Evolutionary conservation across 805 yeast species (phyloP), one percentile per base, ranked within the genome.

Genomic region (Pichia deserticola): DNA sequence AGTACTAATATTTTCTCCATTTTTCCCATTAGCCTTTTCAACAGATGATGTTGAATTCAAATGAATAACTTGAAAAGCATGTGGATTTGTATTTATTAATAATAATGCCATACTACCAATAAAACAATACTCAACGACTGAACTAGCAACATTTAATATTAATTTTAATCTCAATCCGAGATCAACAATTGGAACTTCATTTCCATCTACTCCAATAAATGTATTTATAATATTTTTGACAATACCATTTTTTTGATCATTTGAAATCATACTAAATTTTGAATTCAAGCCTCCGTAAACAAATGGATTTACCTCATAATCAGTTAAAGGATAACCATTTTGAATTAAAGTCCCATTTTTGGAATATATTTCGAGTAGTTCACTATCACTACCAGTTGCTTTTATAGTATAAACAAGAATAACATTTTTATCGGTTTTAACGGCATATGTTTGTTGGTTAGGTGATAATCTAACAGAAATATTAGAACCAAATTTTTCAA

Each of bases 401-500:
- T 50, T 62, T 49, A 68, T 55, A 40, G 73, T 76, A 53, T 72
- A 78, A 33, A 77, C 65, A 36, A 76, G 58, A n/a, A 76, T 53
- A 44, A 65, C 70, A 50, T 70, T 68, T 7, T 53, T 50, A 32
- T 67, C 57, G 1, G 81, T 74, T 50, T 67, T 68, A 7, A 76
- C 60, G 42, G 76, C 72, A 49, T 76, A 59, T 36, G 62, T 62
- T 40, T 67, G 63, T 12, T 75, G 68, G 46, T 56, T 57, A 20
- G 65, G 64, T 1, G 76, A 66, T 36, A 73, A 61, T 39, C 60
- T 58, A 8, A 78, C 58, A 28, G 63, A 57, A 29, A 57, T 42
- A 59, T 81, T 80, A 8, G 56, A 50, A 1, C 86, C 86, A 63
- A 73, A 75, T 25, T 64, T 63, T 29, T 67, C 64, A 13, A 80